phyloP scores from a whole-genome alignment of 345 rosid genomes.

The Moricandia moricandioides region DNA sequence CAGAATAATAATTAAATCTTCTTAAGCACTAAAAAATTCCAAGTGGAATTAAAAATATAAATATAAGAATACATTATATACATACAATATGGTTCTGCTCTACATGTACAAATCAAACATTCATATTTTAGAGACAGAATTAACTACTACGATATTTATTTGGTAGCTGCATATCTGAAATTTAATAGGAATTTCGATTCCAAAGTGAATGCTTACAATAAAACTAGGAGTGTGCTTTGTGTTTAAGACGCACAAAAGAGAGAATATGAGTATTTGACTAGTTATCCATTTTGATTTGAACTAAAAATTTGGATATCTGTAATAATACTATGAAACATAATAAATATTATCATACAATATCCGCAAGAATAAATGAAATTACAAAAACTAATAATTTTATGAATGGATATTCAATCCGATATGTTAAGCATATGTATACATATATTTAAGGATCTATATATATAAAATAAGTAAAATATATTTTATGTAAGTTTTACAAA shows the following conservation, averaged over 20 bases:
- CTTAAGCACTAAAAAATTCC: not conserved
- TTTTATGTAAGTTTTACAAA: no score
- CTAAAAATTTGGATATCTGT: no score
- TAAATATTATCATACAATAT: no score
- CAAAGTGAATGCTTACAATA: not conserved
- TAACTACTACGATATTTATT: conserved; percentile 1
- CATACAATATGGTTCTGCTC: not conserved
- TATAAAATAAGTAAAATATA: no score
- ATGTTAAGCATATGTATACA: no score
- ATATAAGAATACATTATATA: not conserved
- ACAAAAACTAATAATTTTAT: no score
- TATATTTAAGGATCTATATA: no score
- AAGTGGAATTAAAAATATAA: not conserved
- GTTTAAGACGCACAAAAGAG: not conserved
- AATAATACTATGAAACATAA: no score
- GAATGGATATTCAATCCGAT: no score
- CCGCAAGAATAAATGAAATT: no score
- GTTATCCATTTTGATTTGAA: no score
- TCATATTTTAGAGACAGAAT: not conserved
- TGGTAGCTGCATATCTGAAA: not conserved
- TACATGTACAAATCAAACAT: not conserved
- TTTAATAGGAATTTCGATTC: not conserved
- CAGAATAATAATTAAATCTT: not conserved
- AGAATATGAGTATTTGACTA: no score
- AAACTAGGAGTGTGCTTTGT: not conserved